These are phyloP conservation scores for Gynochthodes officinalis DNA, from an alignment of 257 asterid species.

Conservation along the genomic window DNA sequence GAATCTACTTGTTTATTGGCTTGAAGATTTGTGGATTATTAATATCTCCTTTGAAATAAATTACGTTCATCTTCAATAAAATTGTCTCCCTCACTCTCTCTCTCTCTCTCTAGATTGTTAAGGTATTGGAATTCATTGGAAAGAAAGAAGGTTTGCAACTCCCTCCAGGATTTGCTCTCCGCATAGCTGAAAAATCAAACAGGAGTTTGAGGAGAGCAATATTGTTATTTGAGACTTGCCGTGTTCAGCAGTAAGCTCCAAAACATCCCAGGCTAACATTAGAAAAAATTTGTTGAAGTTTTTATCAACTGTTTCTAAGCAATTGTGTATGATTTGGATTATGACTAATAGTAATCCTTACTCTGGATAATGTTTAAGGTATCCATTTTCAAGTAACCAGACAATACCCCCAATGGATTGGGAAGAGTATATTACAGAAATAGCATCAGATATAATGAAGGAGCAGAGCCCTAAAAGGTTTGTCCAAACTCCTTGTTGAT, in stretches of 20 bases:
- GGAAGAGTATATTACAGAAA: conserved; percentile 92
- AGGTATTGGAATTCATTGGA: conserved; percentile 81
- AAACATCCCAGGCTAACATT: conserved; percentile 17
- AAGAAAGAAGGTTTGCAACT: conserved; percentile 87
- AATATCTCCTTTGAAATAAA: not conserved
- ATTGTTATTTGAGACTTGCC: conserved; percentile 83
- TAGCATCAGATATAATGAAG: conserved; percentile 83
- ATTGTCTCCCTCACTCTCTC: not conserved
- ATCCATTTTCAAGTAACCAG: conserved; percentile 77
- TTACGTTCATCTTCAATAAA: not conserved
- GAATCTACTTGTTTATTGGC: not conserved
- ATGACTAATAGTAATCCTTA: conserved; percentile 4
- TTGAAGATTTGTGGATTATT: not conserved
- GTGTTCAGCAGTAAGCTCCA: conserved; percentile 82
- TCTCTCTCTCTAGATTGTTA: conserved; percentile 43
- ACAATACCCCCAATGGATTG: conserved; percentile 88
- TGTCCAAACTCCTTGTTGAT: conserved; percentile 13
- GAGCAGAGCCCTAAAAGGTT: conserved; percentile 98
- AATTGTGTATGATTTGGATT: not conserved
- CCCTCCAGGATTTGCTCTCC: conserved; percentile 74
- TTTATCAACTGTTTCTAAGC: not conserved
- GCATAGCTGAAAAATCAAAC: conserved; percentile 78
- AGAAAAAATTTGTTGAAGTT: not conserved
- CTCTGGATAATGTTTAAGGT: conserved; percentile 43
- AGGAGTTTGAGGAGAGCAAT: conserved; percentile 92